Conservation (phyloP, 1,139 yeast species). For the Starmera stellimalicola region DNA sequence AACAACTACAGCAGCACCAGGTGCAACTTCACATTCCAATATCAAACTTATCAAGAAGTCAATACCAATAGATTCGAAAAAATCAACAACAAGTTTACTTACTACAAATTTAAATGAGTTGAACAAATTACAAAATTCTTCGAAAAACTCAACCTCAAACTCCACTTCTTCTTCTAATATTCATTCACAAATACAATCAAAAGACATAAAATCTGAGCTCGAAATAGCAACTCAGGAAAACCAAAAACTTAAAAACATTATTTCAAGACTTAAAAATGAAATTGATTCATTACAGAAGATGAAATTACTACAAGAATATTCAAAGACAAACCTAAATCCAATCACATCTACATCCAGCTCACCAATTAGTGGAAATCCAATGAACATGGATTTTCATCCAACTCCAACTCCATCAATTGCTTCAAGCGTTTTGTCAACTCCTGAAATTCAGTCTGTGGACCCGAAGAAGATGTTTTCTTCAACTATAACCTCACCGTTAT, state of each 20-base stretch:
- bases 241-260: conserved; percentile 28
- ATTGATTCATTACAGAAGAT: conserved; percentile 19
- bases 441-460: background rate
- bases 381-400: background rate
- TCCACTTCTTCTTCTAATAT: conserved; percentile 1
- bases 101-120: background rate
- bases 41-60: background rate
- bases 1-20: background rate
- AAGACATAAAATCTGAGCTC: conserved; percentile 23
- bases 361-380: background rate
- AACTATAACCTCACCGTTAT: background rate
- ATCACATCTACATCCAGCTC: conserved; percentile 1
- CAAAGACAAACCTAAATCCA: background rate
- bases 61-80: background rate
- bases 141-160: background rate
- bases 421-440: background rate
- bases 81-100: background rate
- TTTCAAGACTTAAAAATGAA: conserved; percentile 27
- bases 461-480: background rate
- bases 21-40: background rate
- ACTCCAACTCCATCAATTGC: background rate
- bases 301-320: background rate
- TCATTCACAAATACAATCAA: background rate
- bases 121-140: background rate
- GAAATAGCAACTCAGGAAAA: conserved; percentile 30